These are phyloP conservation scores for Boletus vinaceobasis DNA, from an alignment of 768 basidiomycete genomes.

Conservation along the genomic window DNA sequence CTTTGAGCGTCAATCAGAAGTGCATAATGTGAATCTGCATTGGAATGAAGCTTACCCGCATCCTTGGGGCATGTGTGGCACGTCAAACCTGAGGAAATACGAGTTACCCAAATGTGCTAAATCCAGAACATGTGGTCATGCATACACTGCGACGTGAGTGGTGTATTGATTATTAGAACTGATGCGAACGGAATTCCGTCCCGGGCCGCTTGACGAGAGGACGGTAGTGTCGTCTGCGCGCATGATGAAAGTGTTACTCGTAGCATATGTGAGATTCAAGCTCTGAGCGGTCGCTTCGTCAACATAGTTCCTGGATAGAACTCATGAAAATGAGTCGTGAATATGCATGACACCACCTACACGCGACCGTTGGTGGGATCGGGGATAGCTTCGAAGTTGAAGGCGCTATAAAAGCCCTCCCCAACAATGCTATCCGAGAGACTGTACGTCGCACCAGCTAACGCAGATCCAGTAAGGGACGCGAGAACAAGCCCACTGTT, in stretches of 20 bases:
- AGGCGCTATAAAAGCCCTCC: slow-evolving; percentile 28
- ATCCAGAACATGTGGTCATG: background rate
- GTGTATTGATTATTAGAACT: slow-evolving; percentile 29
- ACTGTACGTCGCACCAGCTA: slow-evolving; percentile 25
- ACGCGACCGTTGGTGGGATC: slow-evolving; percentile 40
- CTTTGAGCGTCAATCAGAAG: slow-evolving; percentile 12
- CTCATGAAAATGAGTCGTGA: background rate
- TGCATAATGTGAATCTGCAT: background rate
- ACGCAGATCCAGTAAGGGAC: slow-evolving; percentile 7
- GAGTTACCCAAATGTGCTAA: background rate
- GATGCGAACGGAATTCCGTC: slow-evolving; percentile 38
- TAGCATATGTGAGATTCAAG: slow-evolving; percentile 28
- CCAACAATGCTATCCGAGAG: slow-evolving; percentile 30
- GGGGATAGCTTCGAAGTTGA: slow-evolving; percentile 32
- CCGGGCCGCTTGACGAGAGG: slow-evolving; percentile 27
- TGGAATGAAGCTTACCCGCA: slow-evolving; percentile 26
- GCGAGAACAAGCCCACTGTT: slow-evolving; percentile 8
- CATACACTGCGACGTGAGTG: slow-evolving; percentile 34
- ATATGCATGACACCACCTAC: slow-evolving; percentile 17
- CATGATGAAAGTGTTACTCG: slow-evolving; percentile 30
- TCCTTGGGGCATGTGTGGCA: slow-evolving; percentile 37
- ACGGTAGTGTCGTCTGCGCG: slow-evolving; percentile 36
- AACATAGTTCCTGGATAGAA: slow-evolving; percentile 33
- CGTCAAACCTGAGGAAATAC: slow-evolving; percentile 26
- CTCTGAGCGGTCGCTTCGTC: slow-evolving; percentile 24